Evolutionary conservation across 805 yeast genomes (phyloP).

Genomic region (Wickerhamiella parazyma): DNA sequence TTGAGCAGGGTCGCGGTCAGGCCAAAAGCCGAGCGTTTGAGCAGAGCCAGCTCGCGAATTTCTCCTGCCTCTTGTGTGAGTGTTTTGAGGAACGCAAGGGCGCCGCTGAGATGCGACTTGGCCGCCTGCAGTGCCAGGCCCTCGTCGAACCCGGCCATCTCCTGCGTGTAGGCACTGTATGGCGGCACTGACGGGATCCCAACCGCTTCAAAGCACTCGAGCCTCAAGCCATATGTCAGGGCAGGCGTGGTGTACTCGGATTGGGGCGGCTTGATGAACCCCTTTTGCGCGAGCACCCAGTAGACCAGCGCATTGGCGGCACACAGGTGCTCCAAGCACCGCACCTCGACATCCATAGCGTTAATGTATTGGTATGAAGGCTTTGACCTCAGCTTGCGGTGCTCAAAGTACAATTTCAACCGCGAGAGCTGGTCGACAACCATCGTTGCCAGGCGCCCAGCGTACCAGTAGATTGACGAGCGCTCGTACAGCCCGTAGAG

Average conservation of each 20-base stretch:
- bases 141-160: slow-evolving; percentile 11
- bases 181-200: slow-evolving; percentile 62
- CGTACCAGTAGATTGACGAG: slow-evolving; percentile 55
- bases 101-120: slow-evolving; percentile 14
- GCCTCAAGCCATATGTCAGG: slow-evolving; percentile 40
- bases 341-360: slow-evolving; percentile 24
- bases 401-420: slow-evolving; percentile 24
- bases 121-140: slow-evolving; percentile 19
- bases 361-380: slow-evolving; percentile 18
- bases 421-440: slow-evolving; percentile 34
- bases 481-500: slow-evolving; percentile 61
- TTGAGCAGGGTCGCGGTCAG: slow-evolving; percentile 8
- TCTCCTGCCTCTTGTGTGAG: slow-evolving; percentile 14
- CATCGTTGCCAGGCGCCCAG: slow-evolving; percentile 34
- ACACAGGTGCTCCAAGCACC: slow-evolving; percentile 22
- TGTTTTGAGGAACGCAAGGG: slow-evolving; percentile 12
- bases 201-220: slow-evolving; percentile 68
- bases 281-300: slow-evolving; percentile 14
- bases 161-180: slow-evolving; percentile 26
- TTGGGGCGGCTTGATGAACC: slow-evolving; percentile 10
- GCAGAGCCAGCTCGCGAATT: slow-evolving; percentile 16
- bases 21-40: slow-evolving; percentile 17
- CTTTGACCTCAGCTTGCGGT: slow-evolving; percentile 13
- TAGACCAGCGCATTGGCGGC: slow-evolving; percentile 23
- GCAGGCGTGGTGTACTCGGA: slow-evolving; percentile 17